Conservation (phyloP, 768 basidiomycete genomes). For the Leccinum imitatum region DNA sequence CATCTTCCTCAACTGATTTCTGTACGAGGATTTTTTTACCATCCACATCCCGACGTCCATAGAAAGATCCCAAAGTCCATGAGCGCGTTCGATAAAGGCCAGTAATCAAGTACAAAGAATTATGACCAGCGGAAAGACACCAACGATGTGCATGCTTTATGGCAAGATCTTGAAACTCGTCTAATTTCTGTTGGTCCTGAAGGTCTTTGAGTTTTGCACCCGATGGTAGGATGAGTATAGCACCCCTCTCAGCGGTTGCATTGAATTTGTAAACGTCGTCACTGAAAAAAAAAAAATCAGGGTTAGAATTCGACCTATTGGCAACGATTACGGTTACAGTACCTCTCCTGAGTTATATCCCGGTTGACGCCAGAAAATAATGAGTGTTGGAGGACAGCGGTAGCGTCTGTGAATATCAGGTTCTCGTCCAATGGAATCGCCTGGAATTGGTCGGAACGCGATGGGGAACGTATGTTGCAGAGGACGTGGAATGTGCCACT, state of each 20-base stretch:
- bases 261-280: not conserved
- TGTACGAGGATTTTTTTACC: not conserved
- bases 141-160: not conserved
- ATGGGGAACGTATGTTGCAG: conserved; percentile 27
- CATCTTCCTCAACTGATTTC: not conserved
- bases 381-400: too few relatives aligned
- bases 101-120: conserved; percentile 8
- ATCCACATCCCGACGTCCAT: not conserved
- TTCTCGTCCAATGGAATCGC: not conserved
- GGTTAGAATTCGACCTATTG: not conserved
- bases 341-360: too few relatives aligned
- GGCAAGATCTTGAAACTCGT: not conserved
- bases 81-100: not conserved
- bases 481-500: conserved; percentile 31
- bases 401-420: not conserved
- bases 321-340: too few relatives aligned
- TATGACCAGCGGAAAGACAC: not conserved
- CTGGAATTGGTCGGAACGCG: too few relatives aligned
- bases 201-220: not conserved
- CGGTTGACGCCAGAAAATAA: too few relatives aligned
- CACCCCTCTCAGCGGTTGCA: not conserved
- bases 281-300: not conserved
- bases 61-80: conserved; percentile 4
- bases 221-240: conserved; percentile 7
- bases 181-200: not conserved